Evolutionary conservation across 2,329 filamentous ascomycete species (phyloP), one percentile per base, ranked within the genome.

Genomic region (Dothistroma pini): DNA sequence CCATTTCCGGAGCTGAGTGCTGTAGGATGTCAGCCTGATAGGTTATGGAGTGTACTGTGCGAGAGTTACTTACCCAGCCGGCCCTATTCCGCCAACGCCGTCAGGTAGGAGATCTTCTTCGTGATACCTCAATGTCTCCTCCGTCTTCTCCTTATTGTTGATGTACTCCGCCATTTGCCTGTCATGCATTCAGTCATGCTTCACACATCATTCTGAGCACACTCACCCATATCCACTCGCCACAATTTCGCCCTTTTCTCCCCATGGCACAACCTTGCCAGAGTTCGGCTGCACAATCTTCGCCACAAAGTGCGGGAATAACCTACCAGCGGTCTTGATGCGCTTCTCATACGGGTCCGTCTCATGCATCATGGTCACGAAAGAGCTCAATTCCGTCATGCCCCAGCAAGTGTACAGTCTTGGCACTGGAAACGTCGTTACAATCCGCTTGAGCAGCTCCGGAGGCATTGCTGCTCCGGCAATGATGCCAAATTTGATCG

Each of bases 391-490:
- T 77, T 93, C 90, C 0, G 90, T 93, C 50, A 93, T 79, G 1
- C 89, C 78, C 58, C 79, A 80, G 57, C 75, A 77, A 21, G 73
- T 77, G 5, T 78, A 84, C 60, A 91, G 91, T 72, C 91, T 86
- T 9, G 81, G 83, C 86, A 93, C 92, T 58, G 89, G 89, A 32
- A 93, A 83, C 32, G 86, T 84, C 35, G 84, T 81, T 14, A 64
- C 83, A 57, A 93, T 81, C 29, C 86, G 79, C 74, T 89, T 84
- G 87, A 93, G 91, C 22, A 93, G 77, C 60, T 89, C 86, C 2
- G 84, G 81, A 1, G 90, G 89, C 1, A 93, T 89, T 0, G 89
- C 89, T 0, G 89, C 88, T 0, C 90, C 90, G 0, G 90, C 90
- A 50, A 92, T 88, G 54, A 71, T 67, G 19, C 65, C 69, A 91